These are phyloP conservation scores for Xerocomus amazonicus DNA, from an alignment of 1,284 basidiomycete species.

Conservation along the genomic window DNA sequence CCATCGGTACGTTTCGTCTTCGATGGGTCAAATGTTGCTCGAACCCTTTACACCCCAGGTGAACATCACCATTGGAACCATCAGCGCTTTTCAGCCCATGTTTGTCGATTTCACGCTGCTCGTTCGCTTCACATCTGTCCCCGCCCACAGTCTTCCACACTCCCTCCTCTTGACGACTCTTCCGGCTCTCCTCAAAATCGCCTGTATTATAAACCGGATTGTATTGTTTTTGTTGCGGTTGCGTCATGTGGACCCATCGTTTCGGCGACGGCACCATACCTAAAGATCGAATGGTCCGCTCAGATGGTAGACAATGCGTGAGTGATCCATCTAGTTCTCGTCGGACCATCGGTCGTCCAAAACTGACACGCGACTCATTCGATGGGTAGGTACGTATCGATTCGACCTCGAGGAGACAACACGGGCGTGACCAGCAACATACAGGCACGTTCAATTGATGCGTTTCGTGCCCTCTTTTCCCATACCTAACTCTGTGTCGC, in stretches of 20 bases:
- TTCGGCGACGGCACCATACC: conserved; percentile 26
- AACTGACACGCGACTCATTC: no score
- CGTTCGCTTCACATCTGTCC: conserved; percentile 22
- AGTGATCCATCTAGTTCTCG: conserved; percentile 1
- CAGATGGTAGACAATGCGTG: conserved; percentile 32
- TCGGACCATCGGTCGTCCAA: no score
- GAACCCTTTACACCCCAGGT: conserved; percentile 7
- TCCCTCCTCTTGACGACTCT: conserved; percentile 20
- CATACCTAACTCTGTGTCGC: no score
- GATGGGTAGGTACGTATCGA: no score
- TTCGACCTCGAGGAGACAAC: no score
- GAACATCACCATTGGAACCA: conserved; percentile 25
- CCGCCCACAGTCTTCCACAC: conserved; percentile 22
- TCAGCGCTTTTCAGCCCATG: conserved; percentile 32
- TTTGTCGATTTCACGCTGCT: conserved; percentile 31
- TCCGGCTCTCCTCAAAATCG: conserved; percentile 25
- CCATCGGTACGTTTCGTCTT: conserved; percentile 10
- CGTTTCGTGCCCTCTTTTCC: no score
- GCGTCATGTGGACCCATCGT: conserved; percentile 14
- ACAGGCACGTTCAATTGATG: no score
- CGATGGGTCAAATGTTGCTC: neutral
- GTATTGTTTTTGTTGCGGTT: conserved; percentile 21
- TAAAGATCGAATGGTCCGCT: conserved; percentile 35
- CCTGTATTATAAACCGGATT: conserved; percentile 22
- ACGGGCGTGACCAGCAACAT: no score